Evolutionary conservation across 2,329 filamentous ascomycete genomes (phyloP), one percentile per base, ranked within the genome.

Genomic region (Penicillium occitanis): DNA sequence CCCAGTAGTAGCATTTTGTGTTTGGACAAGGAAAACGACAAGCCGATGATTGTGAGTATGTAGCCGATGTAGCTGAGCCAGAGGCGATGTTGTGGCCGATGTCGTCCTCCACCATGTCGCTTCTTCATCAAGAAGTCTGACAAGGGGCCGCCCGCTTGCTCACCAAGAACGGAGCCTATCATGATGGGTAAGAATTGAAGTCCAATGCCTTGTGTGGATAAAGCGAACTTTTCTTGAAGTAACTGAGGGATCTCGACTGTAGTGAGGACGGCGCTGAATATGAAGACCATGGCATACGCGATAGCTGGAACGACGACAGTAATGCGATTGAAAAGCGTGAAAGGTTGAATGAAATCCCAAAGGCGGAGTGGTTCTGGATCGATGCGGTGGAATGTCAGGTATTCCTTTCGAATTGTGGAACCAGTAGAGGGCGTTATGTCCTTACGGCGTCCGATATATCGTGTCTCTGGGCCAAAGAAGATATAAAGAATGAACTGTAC

Each of bases 141-240:
- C 51, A 84, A 71, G 60, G 80, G 75, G 0, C 85, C 86, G 28
- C 85, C 86, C 3, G 87, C 72, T 69, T 86, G 85, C 72, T 89
- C 87, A 28, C 87, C 87, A 1, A 88, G 77, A 2, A 88, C 70
- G 0, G 82, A 83, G 0, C 87, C 86, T 22, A 88, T 78, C 44
- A 89, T 86, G 44, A 88, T 74, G 1, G 82, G 82, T 0, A 88
- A 73, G 70, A 86, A 86, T 66, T 88, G 85, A 1, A 88, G 79
- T 0, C 86, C 86, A 7, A 88, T 78, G 66, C 87, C 82, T 71
- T 88, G 81, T 0, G 84, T 74, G 71, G 85, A 84, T 77, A 88
- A 82, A 13, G 80, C 81, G 66, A 87, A 89, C 28, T 22, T 35
- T 17, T 51, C 19, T 19, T 35, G 19, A 7, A 62, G 22, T n/a